Conservation (phyloP, 495 filamentous ascomycete genomes). For the Clohesyomyces aquaticus region DNA sequence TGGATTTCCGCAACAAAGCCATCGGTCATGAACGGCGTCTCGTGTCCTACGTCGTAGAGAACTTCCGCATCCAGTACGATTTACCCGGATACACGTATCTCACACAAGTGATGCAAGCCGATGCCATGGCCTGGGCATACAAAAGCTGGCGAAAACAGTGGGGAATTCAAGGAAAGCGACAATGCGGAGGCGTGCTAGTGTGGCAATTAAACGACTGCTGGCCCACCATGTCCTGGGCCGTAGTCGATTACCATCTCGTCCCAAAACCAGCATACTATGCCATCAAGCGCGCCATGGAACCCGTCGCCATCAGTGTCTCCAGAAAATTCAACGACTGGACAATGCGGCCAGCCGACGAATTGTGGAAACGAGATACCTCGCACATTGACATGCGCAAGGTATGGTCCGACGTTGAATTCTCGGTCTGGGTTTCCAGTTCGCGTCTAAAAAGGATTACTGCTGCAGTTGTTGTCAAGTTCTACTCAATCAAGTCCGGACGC, state of each 20-base stretch:
- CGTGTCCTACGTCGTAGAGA: constrained; percentile 28
- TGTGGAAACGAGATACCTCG: constrained; percentile 26
- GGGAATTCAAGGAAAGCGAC: constrained; percentile 17
- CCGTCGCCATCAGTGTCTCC: constrained; percentile 23
- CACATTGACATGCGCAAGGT: constrained; percentile 20
- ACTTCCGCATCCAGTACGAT: constrained; percentile 36
- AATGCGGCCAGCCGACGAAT: constrained; percentile 21
- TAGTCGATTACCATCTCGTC: constrained; percentile 31
- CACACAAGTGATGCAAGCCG: constrained; percentile 36
- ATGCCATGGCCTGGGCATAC: constrained; percentile 34
- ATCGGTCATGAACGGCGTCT: constrained; percentile 33
- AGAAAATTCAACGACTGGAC: constrained; percentile 26
- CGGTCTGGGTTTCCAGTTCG: constrained; percentile 31
- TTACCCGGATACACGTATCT: constrained; percentile 28
- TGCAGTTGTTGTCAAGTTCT: constrained; percentile 8
- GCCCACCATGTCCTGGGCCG: constrained; percentile 51
- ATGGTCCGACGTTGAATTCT: constrained; percentile 28
- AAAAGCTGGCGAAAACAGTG: constrained; percentile 32
- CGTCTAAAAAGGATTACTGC: constrained; percentile 1
- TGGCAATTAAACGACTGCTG: constrained; percentile 40
- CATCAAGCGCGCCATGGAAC: constrained; percentile 29
- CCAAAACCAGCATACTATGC: constrained; percentile 36
- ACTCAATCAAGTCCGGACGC: constrained; percentile 14
- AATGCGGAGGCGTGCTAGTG: constrained; percentile 34
- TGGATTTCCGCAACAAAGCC: constrained; percentile 39